Evolutionary conservation across 495 filamentous ascomycete genomes (phyloP).

Genomic region (Trichoderma parareesei): DNA sequence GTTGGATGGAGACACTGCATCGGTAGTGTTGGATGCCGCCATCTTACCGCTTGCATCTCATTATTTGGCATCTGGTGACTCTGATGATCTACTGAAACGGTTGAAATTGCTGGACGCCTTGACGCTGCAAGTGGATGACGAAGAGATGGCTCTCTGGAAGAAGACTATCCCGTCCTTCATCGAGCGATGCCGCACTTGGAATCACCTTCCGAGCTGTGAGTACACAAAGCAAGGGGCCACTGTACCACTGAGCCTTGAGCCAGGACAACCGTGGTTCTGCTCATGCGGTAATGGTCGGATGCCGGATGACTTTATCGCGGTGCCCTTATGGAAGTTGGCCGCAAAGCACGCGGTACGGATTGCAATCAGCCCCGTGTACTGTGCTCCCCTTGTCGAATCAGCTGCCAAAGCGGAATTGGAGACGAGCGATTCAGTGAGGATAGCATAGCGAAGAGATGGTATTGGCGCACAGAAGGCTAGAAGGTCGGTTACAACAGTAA

Average conservation of each 20-base stretch:
- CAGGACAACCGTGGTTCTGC: slow-evolving; percentile 25
- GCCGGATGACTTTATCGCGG: slow-evolving; percentile 20
- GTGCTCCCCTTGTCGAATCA: slow-evolving; percentile 25
- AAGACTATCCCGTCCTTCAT: slow-evolving; percentile 35
- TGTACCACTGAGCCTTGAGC: slow-evolving; percentile 23
- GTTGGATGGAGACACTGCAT: slow-evolving; percentile 32
- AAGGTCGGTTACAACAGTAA: slow-evolving; percentile 20
- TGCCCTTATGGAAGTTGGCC: slow-evolving; percentile 27
- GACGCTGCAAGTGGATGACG: slow-evolving; percentile 28
- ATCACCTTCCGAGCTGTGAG: slow-evolving; percentile 39
- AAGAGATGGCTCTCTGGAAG: slow-evolving; percentile 45
- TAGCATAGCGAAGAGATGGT: neutral
- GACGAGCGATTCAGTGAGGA: neutral
- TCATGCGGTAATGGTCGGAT: slow-evolving; percentile 28
- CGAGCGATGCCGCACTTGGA: slow-evolving; percentile 49
- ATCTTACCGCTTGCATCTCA: slow-evolving; percentile 34
- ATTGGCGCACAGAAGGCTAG: slow-evolving; percentile 23
- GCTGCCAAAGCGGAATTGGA: slow-evolving; percentile 15
- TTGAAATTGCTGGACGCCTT: slow-evolving; percentile 21
- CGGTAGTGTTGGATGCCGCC: slow-evolving; percentile 40
- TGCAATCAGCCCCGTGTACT: slow-evolving; percentile 29
- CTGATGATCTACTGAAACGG: slow-evolving; percentile 24
- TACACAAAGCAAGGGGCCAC: slow-evolving; percentile 27
- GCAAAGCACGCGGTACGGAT: slow-evolving; percentile 22
- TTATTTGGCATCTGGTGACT: slow-evolving; percentile 18